These are phyloP conservation scores for Leavenworthia alabamica DNA, from an alignment of 345 rosid species.

Conservation along the genomic window DNA sequence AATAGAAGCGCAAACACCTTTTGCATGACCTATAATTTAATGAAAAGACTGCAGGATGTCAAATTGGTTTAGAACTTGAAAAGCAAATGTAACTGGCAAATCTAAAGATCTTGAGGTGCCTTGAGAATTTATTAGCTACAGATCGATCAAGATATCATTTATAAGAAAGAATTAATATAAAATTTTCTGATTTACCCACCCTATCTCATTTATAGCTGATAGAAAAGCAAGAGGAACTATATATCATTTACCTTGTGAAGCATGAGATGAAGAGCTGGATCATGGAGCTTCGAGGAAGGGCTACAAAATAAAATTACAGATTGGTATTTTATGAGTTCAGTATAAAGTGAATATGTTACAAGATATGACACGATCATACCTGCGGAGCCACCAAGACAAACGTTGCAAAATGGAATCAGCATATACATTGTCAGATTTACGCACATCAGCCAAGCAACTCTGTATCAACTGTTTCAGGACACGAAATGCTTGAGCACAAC, in stretches of 20 bases:
- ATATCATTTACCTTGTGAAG: constrained; percentile 69
- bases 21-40: constrained; percentile 71
- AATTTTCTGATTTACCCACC: constrained; percentile 3
- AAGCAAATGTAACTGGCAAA: background rate
- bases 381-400: constrained; percentile 91
- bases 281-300: constrained; percentile 94
- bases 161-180: background rate
- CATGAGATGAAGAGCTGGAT: constrained; percentile 85
- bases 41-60: constrained; percentile 2
- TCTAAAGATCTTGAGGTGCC: constrained; percentile 9
- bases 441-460: constrained; percentile 82
- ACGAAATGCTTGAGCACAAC: constrained; percentile 75
- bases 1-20: constrained; percentile 89
- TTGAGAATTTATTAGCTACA: background rate
- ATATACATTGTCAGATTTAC: constrained; percentile 67
- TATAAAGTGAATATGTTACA: constrained; percentile 8
- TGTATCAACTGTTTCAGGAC: constrained; percentile 78
- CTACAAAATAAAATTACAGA: constrained; percentile 37
- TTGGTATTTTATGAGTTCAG: constrained; percentile 24
- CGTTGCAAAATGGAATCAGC: constrained; percentile 95
- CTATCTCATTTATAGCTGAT: background rate
- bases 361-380: constrained; percentile 40
- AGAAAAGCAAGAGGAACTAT: background rate
- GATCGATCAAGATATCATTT: too few relatives aligned
- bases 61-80: background rate